Evolutionary conservation across 108 stramenopile species (phyloP), one percentile per base, ranked within the genome.

Genomic region (Cyclotella kingstonii): DNA sequence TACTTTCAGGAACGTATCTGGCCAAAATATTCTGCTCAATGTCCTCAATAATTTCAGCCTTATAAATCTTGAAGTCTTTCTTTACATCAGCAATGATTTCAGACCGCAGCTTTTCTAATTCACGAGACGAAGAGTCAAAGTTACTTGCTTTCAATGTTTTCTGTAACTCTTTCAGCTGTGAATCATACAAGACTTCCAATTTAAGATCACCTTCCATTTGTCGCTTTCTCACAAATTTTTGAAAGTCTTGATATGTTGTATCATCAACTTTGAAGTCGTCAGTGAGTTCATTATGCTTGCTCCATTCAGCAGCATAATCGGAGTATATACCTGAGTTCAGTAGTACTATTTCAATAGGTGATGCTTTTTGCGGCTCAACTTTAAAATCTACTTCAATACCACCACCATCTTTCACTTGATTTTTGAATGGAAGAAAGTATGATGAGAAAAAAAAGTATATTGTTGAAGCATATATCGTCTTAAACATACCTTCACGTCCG

Each of bases 301-400:
- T 82, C 93, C 93, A 97, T 50, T 91, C 70, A 3, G 85, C 77
- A 7, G 94, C 94, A 75, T 84, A 95, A 45, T 95, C 93, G 27
- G 79, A 72, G 58, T 91, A 77, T 10, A 83, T 18, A 18, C 59
- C 59, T 21, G 59, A 60, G 19, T 60, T 60, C 2, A 93, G 72
- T 14, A 97, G 78, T 21, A 91, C 88, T 35, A 93, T 71, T 81
- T 95, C 94, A 9, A 94, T 64, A 2, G 93, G 83, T 18, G 87
- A 89, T 12, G 93, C 84, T 53, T 81, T 82, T 33, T 85, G 88
- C 8, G 88, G 83, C n/a, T 78, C 77, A 26, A 94, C 85, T 57
- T 91, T 91, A 69, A 85, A 82, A 63, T 97, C 96, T 2, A 87
- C 94, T 50, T 89, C 94, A 14, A 97, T 73, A 8, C 96, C 96